Base-by-base conservation (phyloP, 805 yeast genomes). In the Spathaspora passalidarum region DNA sequence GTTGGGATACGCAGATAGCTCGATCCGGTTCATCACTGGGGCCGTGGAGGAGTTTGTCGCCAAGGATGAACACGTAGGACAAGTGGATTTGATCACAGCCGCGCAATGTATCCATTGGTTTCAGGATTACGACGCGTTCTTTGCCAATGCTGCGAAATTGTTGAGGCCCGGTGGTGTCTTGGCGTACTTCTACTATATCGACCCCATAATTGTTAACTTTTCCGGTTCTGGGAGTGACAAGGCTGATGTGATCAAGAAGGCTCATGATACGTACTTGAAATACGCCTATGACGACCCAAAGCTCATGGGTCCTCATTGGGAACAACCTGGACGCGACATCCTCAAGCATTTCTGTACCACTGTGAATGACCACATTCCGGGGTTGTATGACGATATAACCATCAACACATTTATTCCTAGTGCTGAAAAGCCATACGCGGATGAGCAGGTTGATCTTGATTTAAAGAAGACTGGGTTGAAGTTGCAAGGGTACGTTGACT, bases 261-360 rank as follows among this genome's bases (percentile, higher is more conserved):
- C 69, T 1, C 43, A 49, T 22, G 51, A 56, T 8, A 48, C 63
- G 17, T 69, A 75, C 65, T 55, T 62, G 37, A 63, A 70, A 36
- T 62, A 69, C 41, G 68, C 65, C 5, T 78, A 78, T 51, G 72
- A 69, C 21, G 68, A 66, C 40, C 69, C 76, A 0, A 57, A 62
- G 2, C 66, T 57, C 38, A 60, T 85, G 39, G 91, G 91, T 0
- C 81, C 82, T 0, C 80, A 80, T 58, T 91, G 97, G 97, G 86
- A 88, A 55, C 86, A 84, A 53, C 94, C 96, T 0, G 97, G 97
- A 0, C 70, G 96, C 40, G 44, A 57, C 5, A 65, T 76, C 11
- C 62, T 91, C 26, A 66, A 82, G 43, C 50, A 66, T 5, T 56
- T 73, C 47, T 72, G 77, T 50, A 56, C 51, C 13, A 76, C 68